Conservation (phyloP, 768 basidiomycete species). For the Psilocybe cyanescens region DNA sequence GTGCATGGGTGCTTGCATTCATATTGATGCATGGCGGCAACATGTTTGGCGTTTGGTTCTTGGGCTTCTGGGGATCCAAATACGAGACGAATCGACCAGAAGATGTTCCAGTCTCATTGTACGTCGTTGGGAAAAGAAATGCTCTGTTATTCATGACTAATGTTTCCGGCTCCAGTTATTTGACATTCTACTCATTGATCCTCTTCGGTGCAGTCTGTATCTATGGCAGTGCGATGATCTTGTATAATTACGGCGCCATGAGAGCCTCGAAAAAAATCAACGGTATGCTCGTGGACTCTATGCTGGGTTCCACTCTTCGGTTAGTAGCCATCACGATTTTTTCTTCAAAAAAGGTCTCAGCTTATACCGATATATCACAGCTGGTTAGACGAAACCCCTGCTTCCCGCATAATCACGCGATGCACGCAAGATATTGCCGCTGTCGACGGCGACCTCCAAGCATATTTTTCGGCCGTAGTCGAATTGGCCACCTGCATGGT, state of each 20-base stretch:
- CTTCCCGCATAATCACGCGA: conserved; percentile 61
- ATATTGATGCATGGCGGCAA: conserved; percentile 29
- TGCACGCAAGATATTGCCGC: conserved; percentile 68
- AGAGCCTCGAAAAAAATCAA: conserved; percentile 63
- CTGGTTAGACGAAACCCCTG: conserved; percentile 52
- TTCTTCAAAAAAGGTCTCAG: conserved; percentile 27
- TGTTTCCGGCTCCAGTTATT: conserved; percentile 42
- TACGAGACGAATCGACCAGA: conserved; percentile 38
- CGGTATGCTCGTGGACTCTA: conserved; percentile 48
- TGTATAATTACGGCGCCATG: conserved; percentile 51
- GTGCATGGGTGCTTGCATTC: conserved; percentile 27
- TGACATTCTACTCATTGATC: conserved; percentile 29
- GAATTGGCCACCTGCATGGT: conserved; percentile 38
- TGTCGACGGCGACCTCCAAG: conserved; percentile 51
- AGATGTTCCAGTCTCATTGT: conserved; percentile 38
- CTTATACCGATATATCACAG: conserved; percentile 29
- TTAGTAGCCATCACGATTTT: conserved; percentile 22
- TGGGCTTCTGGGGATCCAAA: conserved; percentile 52
- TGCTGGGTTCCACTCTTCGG: conserved; percentile 67
- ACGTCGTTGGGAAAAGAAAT: conserved; percentile 23
- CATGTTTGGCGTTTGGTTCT: conserved; percentile 43
- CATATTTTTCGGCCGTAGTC: conserved; percentile 28
- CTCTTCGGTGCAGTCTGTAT: conserved; percentile 18
- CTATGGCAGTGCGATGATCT: conserved; percentile 36
- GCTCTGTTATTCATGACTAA: not conserved